A percentile compares a stretch with the other conserved stretches of the same genome.
These are phyloP conservation scores for Capsicum baccatum DNA, from an alignment of 257 asterid species.

Conservation along the genomic window DNA sequence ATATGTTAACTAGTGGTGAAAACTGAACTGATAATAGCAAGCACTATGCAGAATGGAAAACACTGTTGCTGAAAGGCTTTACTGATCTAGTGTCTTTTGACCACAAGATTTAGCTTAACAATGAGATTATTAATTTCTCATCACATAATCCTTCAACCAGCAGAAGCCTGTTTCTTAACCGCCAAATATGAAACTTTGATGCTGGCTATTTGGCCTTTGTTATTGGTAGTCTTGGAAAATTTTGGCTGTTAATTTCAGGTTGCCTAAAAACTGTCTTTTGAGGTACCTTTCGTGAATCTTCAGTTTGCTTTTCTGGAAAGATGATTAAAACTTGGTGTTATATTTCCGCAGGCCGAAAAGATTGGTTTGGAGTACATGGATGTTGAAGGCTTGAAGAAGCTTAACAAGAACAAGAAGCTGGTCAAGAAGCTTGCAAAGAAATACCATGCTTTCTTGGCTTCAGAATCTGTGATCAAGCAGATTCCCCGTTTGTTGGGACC, in stretches of 20 bases:
- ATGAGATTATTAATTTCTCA: background rate
- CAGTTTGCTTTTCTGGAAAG: background rate
- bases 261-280: background rate
- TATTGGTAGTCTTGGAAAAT: background rate
- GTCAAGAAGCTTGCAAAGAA: constrained; percentile 72
- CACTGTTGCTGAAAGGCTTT: background rate
- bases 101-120: background rate
- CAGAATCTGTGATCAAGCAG: constrained; percentile 30
- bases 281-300: background rate
- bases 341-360: constrained; percentile 51
- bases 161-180: background rate
- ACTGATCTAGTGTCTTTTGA: background rate
- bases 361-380: constrained; percentile 69
- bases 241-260: background rate
- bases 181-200: background rate
- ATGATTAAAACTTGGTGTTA: background rate
- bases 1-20: background rate
- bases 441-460: constrained; percentile 29
- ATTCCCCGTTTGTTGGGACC: constrained; percentile 33
- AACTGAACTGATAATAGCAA: background rate
- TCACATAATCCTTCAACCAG: background rate
- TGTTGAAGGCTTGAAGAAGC: constrained; percentile 64
- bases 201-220: background rate
- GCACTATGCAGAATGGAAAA: background rate
- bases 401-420: constrained; percentile 60